Evolutionary conservation across 2,329 filamentous ascomycete genomes (phyloP), one percentile per base, ranked within the genome.

Genomic region (Huntiella bhutanensis): DNA sequence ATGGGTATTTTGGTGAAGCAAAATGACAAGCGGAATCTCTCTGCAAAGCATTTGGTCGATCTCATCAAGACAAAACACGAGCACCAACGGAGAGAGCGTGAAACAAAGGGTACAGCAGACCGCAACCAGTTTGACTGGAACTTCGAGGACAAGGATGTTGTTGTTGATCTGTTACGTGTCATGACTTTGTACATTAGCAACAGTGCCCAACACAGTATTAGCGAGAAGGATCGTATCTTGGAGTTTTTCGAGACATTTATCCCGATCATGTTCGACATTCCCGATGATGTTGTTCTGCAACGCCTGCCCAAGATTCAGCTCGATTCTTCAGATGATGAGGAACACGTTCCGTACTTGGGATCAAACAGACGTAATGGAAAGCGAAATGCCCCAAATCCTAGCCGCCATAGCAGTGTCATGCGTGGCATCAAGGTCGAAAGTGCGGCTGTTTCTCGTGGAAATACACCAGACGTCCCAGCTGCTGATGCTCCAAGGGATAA

Each of bases 41-140:
- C 88, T 43, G 78, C 81, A 3, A 96, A 96, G 64, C 82, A 88
- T 49, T 75, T 98, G 8, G 80, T 91, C 33, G 82, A 86, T 54
- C 80, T 91, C 50, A 87, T 96, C 58, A 86, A 91, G 61, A 86
- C 84, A 43, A 92, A 86, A 60, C 82, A 88, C 54, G 87, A 96
- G 59, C 87, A 95, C 61, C 82, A 88, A 58, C 79, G 82, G 56
- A 82, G 82, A 44, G 68, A 78, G 54, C 75, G 79, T 51, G 73
- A 70, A 52, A 69, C 75, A 41, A 75, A 70, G 57, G 68, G 68
- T 53, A 73, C 73, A 50, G 67, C 74, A 4, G 69, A 75, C 12
- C 75, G 73, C 41, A 74, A 80, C 57, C 88, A 94, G 59, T 82
- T 85, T 58, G 67, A 75, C 39, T 88, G 81, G 64, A 68, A 71